Base-by-base conservation (phyloP, 208 protist species). In the Trypanosoma platydactyli region DNA sequence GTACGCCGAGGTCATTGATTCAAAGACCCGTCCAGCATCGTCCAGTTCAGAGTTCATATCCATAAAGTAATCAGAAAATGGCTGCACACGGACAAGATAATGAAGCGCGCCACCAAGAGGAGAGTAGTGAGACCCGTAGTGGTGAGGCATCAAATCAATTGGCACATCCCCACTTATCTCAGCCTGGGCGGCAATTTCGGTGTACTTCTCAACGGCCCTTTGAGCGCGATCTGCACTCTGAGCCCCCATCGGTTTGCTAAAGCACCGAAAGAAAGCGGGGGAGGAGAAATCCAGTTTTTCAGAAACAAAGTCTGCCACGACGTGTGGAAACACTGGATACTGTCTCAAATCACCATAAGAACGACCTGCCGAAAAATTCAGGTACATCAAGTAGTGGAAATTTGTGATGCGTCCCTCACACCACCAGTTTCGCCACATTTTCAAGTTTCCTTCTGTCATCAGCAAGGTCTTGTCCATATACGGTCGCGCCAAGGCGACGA, bases 121-220 rank as follows among this genome's bases (percentile, higher is more conserved):
- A 15, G 86, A 92, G 56, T 98, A 98, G 73, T 98, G 96, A 30
- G 92, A 91, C 22, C 95, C 95, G 68, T 98, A 97, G 51, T 97
- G 85, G 71, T 92, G 97, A 42, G 65, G 61, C 7, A 72, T 40
- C 44, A 79, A 68, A 33, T 61, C 75, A 86, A 48, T 76, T 16
- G 50, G 73, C 59, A 6, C 62, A 27, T 51, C 30, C 1, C 18
- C 25, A 42, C 25, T 46, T 24, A 13, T 25, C 24, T 56, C 20
- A 9, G 25, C 18, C n/a, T 52, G 42, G 48, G 83, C 61, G 5
- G 73, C 60, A 38, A 81, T 87, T 13, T 71, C 62, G 9, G 79
- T 45, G 56, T 88, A 96, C 41, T 80, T 70, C 45, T 68, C 71
- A 2, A 67, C 16, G 29, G 92, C 83, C 33, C 73, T 67, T 41